These are phyloP conservation scores for Crithidia sp. DNA, from an alignment of 208 protist species.

Conservation along the genomic window DNA sequence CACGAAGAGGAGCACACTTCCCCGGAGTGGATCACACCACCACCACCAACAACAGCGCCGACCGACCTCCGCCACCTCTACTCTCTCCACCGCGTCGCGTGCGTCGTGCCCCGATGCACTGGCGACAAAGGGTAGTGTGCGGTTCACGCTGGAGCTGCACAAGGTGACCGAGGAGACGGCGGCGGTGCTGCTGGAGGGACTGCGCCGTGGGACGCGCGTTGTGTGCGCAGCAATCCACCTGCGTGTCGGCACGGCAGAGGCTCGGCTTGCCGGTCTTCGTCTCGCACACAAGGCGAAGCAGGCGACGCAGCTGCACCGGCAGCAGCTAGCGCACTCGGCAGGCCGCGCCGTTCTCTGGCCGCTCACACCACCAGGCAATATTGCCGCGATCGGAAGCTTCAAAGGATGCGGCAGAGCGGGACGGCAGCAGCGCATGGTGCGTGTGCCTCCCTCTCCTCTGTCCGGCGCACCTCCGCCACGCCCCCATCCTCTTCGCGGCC, in stretches of 20 bases:
- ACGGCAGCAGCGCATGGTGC: not conserved
- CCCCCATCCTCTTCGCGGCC: not conserved
- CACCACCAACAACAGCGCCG: too few relatives aligned
- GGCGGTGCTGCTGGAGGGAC: slow-evolving; percentile 26
- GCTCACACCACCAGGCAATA: not conserved
- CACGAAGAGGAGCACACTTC: too few relatives aligned
- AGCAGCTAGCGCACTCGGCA: not conserved
- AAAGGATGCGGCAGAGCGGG: not conserved
- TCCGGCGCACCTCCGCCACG: not conserved
- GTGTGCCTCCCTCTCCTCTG: not conserved
- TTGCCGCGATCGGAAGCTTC: not conserved
- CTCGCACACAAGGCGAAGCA: slow-evolving; percentile 18
- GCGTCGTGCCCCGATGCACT: not conserved
- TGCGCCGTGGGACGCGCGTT: slow-evolving; percentile 26
- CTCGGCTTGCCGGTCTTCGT: slow-evolving; percentile 16
- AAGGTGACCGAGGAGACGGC: slow-evolving; percentile 26
- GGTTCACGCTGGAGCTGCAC: slow-evolving; percentile 41
- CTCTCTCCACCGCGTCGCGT: not conserved
- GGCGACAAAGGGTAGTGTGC: not conserved
- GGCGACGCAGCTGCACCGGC: slow-evolving; percentile 8
- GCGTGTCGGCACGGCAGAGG: slow-evolving; percentile 22
- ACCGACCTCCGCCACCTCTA: too few relatives aligned
- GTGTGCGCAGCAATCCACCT: slow-evolving; percentile 14
- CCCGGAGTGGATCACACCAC: too few relatives aligned
- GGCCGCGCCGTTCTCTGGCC: not conserved